Base-by-base conservation (phyloP, 805 yeast species). In the Jamesozyma piceae region DNA sequence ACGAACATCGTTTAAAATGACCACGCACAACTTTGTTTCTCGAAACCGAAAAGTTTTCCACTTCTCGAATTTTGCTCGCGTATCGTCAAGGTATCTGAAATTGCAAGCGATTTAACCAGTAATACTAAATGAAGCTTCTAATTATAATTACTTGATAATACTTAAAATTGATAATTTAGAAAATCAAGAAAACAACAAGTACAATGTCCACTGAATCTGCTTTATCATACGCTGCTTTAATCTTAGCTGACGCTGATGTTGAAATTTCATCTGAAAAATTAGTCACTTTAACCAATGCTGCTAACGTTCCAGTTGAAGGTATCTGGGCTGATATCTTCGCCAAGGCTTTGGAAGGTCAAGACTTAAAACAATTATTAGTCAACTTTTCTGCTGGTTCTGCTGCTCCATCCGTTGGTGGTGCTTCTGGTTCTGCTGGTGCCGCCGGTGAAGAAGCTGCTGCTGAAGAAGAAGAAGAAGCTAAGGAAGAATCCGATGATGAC, bases 141-240 rank as follows among this genome's bases (percentile, higher is more conserved):
- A n/a, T n/a, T n/a, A n/a, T n/a, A n/a, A n/a, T n/a, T n/a, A n/a
- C n/a, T n/a, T n/a, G n/a, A n/a, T n/a, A n/a, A n/a, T n/a, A n/a
- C n/a, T n/a, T n/a, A n/a, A n/a, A n/a, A n/a, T n/a, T n/a, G n/a
- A n/a, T n/a, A n/a, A n/a, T n/a, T n/a, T n/a, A n/a, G n/a, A 26
- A 89, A 32, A 10, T 31, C 29, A 19, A 40, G 14, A 26, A 41
- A 22, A 17, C 22, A 41, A 34, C 37, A 14, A 24, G 28, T 8
- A 43, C 48, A 51, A 53, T 47, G 54, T 83, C 95, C 71, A 58
- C 67, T 50, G 95, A 88, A 78, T 78, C 95, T 65, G 80, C 90
- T 68, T 85, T 87, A 67, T 85, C 96, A 61, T 88, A 87, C 84
- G 97, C 98, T 71, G 95, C 97, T 67, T 81, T 90, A 72, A 88